These are phyloP conservation scores for Diaporthe vaccinii DNA, from an alignment of 2,329 filamentous ascomycete species.

Conservation along the genomic window DNA sequence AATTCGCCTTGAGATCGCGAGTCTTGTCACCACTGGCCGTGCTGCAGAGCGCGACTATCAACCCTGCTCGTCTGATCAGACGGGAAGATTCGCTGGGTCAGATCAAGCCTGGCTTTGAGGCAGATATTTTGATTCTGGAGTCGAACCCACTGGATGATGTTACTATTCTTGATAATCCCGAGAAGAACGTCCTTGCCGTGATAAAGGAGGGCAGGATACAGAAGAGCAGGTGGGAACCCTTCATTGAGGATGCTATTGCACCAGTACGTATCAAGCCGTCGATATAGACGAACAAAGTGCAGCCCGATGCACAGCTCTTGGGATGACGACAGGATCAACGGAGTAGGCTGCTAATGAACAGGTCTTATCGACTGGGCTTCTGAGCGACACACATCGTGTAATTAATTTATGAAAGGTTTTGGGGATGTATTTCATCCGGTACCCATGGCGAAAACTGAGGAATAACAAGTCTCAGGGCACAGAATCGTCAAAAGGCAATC, in stretches of 20 bases:
- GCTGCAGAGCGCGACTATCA: conserved; percentile 65
- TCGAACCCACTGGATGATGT: conserved; percentile 67
- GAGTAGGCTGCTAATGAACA: too few species aligned
- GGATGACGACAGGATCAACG: too few species aligned
- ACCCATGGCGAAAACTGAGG: too few species aligned
- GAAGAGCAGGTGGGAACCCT: conserved; percentile 43
- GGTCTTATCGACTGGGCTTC: too few species aligned
- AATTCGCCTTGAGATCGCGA: conserved; percentile 60
- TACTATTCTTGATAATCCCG: conserved; percentile 60
- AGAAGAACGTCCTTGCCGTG: conserved; percentile 60
- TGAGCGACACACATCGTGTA: too few species aligned
- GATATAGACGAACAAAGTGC: not conserved
- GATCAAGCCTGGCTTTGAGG: conserved; percentile 60
- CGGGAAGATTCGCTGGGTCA: conserved; percentile 61
- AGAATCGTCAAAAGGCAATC: too few species aligned
- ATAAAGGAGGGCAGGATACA: conserved; percentile 65
- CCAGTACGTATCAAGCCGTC: conserved; percentile 35
- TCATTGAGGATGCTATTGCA: conserved; percentile 33
- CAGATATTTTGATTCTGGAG: conserved; percentile 64
- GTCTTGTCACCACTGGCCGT: conserved; percentile 58
- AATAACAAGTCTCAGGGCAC: too few species aligned
- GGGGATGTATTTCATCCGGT: too few species aligned
- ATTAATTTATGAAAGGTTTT: too few species aligned
- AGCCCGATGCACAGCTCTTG: not conserved
- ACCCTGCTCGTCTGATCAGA: conserved; percentile 61